Conservation (phyloP, 495 filamentous ascomycete species). For the Tuber aestivum region DNA sequence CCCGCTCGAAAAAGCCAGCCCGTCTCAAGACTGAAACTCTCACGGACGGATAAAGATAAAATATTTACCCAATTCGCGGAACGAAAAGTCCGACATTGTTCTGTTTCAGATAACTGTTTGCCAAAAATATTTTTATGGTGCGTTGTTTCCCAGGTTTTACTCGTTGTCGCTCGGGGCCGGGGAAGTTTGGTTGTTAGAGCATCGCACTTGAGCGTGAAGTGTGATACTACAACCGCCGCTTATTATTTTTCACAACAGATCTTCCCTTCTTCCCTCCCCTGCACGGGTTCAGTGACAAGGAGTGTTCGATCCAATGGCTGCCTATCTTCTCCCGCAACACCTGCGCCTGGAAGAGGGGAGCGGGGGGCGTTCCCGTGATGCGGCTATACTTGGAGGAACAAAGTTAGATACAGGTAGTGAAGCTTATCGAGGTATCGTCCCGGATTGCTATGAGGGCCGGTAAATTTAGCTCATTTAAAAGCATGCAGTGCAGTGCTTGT, state of each 20-base stretch:
- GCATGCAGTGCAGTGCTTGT: not conserved
- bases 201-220: not conserved
- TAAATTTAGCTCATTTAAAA: not conserved
- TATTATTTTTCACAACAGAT: not conserved
- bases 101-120: not conserved
- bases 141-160: not conserved
- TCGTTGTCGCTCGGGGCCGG: not conserved
- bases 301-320: not conserved
- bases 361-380: not conserved
- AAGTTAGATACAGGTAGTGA: conserved; percentile 3
- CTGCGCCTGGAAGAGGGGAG: not conserved
- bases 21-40: not conserved
- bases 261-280: not conserved
- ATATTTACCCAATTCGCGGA: conserved; percentile 1
- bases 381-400: not conserved
- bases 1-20: not conserved
- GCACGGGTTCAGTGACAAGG: not conserved
- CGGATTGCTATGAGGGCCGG: not conserved
- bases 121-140: not conserved
- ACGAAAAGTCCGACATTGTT: not conserved
- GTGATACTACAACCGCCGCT: not conserved
- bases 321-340: not conserved
- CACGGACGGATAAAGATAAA: not conserved
- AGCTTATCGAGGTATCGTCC: not conserved
- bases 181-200: not conserved